Evolutionary conservation across 257 asterid genomes (phyloP).

Genomic region (Fraxinus americana): DNA sequence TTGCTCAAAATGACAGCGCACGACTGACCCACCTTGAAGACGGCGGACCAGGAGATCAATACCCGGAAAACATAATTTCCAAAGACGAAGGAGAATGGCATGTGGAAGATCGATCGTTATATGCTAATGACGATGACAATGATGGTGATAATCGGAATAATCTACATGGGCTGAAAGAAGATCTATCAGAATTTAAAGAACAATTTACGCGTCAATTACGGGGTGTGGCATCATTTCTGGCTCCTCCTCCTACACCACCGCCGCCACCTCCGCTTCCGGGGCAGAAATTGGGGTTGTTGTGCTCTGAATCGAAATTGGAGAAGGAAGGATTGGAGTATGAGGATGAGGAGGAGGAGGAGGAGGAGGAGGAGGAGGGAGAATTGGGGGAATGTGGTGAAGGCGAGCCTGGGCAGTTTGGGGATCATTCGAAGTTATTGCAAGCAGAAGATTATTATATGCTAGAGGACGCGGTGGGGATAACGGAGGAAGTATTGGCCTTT

Average conservation of each 20-base stretch:
- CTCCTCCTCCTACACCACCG: constrained; percentile 78
- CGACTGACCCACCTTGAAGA: constrained; percentile 17
- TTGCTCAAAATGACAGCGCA: constrained; percentile 27
- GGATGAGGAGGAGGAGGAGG: constrained; percentile 41
- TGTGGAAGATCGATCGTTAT: constrained; percentile 36
- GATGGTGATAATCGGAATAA: constrained; percentile 21
- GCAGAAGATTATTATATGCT: constrained; percentile 38
- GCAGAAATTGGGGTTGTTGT: constrained; percentile 22
- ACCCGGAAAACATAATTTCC: constrained; percentile 19
- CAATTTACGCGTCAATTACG: constrained; percentile 78
- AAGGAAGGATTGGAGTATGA: constrained; percentile 29
- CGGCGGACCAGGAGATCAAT: constrained; percentile 28
- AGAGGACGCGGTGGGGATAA: constrained; percentile 74
- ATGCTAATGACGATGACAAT: constrained; percentile 22
- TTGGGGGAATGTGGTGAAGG: constrained; percentile 29
- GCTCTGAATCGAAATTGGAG: constrained; percentile 25
- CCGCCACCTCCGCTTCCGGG: constrained; percentile 44
- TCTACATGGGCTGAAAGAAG: constrained; percentile 82
- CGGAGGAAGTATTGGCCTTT: constrained; percentile 83
- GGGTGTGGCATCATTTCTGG: constrained; percentile 97
- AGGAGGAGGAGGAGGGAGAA: constrained; percentile 42
- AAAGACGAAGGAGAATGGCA: constrained; percentile 36
- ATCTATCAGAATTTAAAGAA: constrained; percentile 82
- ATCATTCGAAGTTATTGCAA: constrained; percentile 10
- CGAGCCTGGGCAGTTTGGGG: constrained; percentile 32